Percentiles rank a stretch among this genome's conserved stretches.
Conservation (phyloP, 108 stramenopile species). For the Poteriospumella lacustris region DNA sequence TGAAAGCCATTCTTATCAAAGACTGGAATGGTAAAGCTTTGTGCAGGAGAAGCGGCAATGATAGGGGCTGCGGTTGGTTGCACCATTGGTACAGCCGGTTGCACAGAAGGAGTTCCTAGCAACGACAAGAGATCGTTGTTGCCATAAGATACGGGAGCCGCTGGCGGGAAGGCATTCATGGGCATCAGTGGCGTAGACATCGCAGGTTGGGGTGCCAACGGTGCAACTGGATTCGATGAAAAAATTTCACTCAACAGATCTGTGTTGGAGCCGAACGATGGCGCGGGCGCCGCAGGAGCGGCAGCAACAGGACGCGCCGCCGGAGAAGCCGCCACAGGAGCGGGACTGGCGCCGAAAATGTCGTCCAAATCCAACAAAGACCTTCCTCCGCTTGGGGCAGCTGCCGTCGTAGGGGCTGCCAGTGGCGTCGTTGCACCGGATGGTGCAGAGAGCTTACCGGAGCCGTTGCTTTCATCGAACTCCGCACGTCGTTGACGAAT, state of each 20-base stretch:
- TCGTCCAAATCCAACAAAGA: constrained; percentile 74
- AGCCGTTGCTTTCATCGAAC: not conserved
- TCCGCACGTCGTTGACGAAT: not conserved
- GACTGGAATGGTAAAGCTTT: not conserved
- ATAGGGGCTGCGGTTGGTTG: too few species aligned
- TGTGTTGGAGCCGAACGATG: constrained; percentile 16
- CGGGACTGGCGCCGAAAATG: constrained; percentile 61
- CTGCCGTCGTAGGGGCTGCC: not conserved
- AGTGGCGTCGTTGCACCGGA: not conserved
- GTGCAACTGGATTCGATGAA: constrained; percentile 19
- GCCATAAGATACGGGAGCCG: constrained; percentile 25
- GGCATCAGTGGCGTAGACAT: constrained; percentile 24
- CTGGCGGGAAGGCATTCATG: constrained; percentile 21
- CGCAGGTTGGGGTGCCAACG: constrained; percentile 16
- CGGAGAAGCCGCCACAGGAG: constrained; percentile 52
- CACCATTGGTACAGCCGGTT: too few species aligned
- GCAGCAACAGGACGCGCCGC: constrained; percentile 28
- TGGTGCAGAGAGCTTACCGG: constrained; percentile 25
- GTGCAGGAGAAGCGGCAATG: not conserved
- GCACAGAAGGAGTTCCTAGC: not conserved
- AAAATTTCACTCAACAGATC: not conserved
- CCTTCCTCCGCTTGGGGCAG: constrained; percentile 24
- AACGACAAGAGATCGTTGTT: not conserved
- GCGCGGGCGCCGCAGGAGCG: constrained; percentile 23
- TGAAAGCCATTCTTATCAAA: constrained; percentile 10